Percentiles rank a stretch among this genome's conserved stretches.
Evolutionary conservation across 2,329 filamentous ascomycete genomes (phyloP).

Genomic region (Fonsecaea multimorphosa): DNA sequence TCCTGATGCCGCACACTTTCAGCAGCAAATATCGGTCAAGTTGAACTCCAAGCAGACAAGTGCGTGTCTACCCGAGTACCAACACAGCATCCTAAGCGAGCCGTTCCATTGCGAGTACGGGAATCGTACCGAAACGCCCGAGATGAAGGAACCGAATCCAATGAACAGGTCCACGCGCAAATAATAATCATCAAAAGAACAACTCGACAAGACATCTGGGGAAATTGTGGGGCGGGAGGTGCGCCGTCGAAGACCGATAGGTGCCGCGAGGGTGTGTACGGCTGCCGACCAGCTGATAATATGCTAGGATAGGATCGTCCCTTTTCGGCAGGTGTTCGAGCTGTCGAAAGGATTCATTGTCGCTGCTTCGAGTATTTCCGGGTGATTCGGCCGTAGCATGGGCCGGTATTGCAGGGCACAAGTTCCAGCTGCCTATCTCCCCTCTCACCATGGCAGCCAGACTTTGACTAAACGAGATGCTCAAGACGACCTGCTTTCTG

Average conservation of each 20-base stretch:
- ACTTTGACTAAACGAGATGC: background rate
- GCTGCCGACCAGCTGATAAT: too few relatives aligned
- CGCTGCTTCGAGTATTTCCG: background rate
- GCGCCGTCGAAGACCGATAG: background rate
- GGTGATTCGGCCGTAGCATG: background rate
- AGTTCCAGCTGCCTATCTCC: background rate
- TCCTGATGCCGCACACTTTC: too few relatives aligned
- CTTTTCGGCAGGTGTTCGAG: background rate
- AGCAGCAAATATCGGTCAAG: too few relatives aligned
- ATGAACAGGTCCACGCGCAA: background rate
- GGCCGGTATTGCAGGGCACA: background rate
- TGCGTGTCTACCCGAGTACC: too few relatives aligned
- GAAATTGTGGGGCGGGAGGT: background rate
- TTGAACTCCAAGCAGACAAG: too few relatives aligned
- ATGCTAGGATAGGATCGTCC: background rate
- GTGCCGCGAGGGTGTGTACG: background rate
- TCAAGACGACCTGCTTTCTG: background rate
- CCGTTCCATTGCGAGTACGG: too few relatives aligned
- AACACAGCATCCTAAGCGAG: too few relatives aligned
- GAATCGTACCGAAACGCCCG: background rate
- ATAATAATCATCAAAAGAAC: background rate
- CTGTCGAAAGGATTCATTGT: background rate
- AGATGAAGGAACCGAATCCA: background rate
- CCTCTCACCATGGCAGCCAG: background rate
- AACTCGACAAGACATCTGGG: background rate